These are phyloP conservation scores for Exophiala dermatitidis DNA, from an alignment of 2,329 filamentous ascomycete genomes.

Conservation along the genomic window DNA sequence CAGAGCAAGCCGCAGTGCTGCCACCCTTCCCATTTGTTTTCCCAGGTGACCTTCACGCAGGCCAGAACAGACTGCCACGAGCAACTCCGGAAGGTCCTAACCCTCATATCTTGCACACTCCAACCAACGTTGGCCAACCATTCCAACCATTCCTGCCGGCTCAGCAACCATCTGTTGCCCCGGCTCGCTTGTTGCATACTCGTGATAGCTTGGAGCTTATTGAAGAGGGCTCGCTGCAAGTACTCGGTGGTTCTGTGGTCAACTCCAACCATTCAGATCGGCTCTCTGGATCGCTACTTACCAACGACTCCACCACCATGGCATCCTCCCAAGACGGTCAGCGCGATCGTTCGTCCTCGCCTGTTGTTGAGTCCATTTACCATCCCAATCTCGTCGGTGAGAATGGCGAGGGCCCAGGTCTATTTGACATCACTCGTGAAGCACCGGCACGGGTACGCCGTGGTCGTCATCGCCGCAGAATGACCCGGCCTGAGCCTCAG, in stretches of 20 bases:
- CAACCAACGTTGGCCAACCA: neutral
- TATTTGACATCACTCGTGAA: neutral
- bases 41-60: no score
- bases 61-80: no score
- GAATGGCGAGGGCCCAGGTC: no score
- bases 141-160: neutral
- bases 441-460: neutral
- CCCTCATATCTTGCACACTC: neutral
- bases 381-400: no score
- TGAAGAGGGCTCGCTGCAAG: neutral
- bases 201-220: neutral
- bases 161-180: neutral
- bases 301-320: neutral
- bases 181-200: neutral
- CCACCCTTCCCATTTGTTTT: no score
- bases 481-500: neutral
- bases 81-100: no score
- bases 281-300: neutral
- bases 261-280: neutral
- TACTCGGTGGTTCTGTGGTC: neutral
- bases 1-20: neutral
- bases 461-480: neutral
- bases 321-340: neutral
- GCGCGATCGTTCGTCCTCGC: no score
- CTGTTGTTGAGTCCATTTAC: no score